Conservation (phyloP, 352 stramenopile genomes). For the Pythium apleroticum region DNA sequence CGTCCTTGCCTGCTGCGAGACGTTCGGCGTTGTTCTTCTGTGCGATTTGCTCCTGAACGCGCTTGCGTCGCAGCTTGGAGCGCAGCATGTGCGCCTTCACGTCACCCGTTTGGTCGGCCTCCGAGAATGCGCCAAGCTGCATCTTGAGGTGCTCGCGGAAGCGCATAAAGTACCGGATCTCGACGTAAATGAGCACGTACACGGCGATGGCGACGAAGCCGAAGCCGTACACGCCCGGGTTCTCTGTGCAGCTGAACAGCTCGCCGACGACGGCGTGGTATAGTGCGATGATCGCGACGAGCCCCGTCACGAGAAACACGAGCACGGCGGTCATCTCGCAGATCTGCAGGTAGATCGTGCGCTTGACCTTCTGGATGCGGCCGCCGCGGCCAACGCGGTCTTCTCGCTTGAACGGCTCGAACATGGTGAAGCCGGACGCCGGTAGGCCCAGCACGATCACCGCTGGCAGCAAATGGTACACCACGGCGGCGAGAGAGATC, state of each 20-base stretch:
- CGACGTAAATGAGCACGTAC: conserved; percentile 62
- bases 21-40: conserved; percentile 29
- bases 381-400: conserved; percentile 56
- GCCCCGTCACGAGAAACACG: conserved; percentile 50
- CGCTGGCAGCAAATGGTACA: conserved; percentile 68
- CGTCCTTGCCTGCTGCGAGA: neutral
- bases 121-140: conserved; percentile 80
- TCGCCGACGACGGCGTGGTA: conserved; percentile 58
- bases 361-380: conserved; percentile 74
- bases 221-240: conserved; percentile 51
- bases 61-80: conserved; percentile 48
- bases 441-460: conserved; percentile 66
- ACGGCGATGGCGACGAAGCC: conserved; percentile 41
- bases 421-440: conserved; percentile 56
- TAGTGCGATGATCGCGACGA: conserved; percentile 49
- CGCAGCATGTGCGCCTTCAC: conserved; percentile 68
- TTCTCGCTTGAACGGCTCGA: conserved; percentile 75
- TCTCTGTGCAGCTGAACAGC: conserved; percentile 56
- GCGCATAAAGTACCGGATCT: conserved; percentile 68
- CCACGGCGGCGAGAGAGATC: conserved; percentile 53
- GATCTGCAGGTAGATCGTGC: conserved; percentile 71
- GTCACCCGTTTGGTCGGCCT: conserved; percentile 79
- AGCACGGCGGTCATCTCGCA: conserved; percentile 67
- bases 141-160: conserved; percentile 87
- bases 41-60: conserved; percentile 26